Percentiles rank a stretch among this genome's conserved stretches.
Conservation (phyloP, 495 filamentous ascomycete genomes). For the Corynascus novoguineensis region DNA sequence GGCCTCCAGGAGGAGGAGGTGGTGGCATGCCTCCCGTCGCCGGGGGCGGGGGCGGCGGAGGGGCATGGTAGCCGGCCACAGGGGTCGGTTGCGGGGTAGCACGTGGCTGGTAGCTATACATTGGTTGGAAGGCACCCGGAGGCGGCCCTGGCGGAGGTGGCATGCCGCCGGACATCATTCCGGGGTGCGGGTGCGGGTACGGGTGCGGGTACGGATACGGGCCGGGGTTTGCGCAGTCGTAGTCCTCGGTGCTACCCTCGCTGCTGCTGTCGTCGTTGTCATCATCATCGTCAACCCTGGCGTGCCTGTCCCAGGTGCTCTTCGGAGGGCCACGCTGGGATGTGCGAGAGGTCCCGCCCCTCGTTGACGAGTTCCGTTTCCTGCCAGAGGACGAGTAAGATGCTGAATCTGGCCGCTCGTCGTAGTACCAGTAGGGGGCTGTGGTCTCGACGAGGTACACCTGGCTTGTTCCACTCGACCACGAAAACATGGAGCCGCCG, state of each 20-base stretch:
- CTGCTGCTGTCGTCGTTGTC: conserved; percentile 12
- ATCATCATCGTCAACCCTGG: conserved; percentile 12
- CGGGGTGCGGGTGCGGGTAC: conserved; percentile 4
- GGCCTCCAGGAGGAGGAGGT: conserved; percentile 5
- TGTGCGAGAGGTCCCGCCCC: conserved; percentile 3
- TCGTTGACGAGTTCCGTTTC: not conserved
- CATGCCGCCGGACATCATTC: conserved; percentile 9
- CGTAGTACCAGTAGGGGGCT: conserved; percentile 12
- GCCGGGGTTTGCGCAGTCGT: not conserved
- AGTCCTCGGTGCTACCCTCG: conserved; percentile 8
- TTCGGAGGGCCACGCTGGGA: conserved; percentile 3
- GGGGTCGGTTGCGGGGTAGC: not conserved
- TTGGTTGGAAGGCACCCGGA: conserved; percentile 17
- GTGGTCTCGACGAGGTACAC: conserved; percentile 19
- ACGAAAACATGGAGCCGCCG: conserved; percentile 15
- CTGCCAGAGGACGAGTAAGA: not conserved
- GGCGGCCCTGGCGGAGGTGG: conserved; percentile 2
- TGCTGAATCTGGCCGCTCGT: conserved; percentile 1
- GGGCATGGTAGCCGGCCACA: not conserved
- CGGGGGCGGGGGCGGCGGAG: conserved; percentile 11
- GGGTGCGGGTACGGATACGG: not conserved
- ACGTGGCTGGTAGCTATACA: conserved; percentile 4
- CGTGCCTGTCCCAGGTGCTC: not conserved
- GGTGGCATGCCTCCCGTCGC: not conserved
- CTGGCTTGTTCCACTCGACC: conserved; percentile 14